A percentile compares a stretch with the other conserved stretches of the same genome.
phyloP scores from a whole-genome alignment of 768 basidiomycete species.

The Phlebiopsis flavidoalba region DNA sequence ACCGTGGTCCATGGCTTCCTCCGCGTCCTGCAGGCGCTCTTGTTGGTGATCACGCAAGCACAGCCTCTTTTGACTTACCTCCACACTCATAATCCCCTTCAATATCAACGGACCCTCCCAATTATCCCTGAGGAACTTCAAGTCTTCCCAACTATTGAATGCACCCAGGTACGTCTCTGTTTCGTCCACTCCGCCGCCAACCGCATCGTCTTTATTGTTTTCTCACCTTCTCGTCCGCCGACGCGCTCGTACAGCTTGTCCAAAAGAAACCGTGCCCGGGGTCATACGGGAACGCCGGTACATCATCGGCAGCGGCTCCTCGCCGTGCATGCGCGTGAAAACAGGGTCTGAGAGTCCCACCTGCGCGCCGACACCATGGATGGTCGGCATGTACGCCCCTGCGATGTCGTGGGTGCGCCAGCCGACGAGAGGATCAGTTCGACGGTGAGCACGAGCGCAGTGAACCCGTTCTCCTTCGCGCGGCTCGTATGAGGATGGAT shows the following conservation, averaged over 20 bases:
- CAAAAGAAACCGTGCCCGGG: conserved; percentile 37
- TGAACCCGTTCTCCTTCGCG: conserved; percentile 62
- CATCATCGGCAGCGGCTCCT: conserved; percentile 39
- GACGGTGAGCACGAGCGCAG: conserved; percentile 70
- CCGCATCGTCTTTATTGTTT: conserved; percentile 32
- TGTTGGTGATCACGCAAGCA: background rate
- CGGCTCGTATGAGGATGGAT: conserved; percentile 61
- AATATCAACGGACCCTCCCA: conserved; percentile 77
- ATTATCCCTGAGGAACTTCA: conserved; percentile 60
- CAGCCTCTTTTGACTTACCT: conserved; percentile 33
- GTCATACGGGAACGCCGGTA: conserved; percentile 55
- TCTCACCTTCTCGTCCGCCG: conserved; percentile 43
- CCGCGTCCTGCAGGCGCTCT: conserved; percentile 45
- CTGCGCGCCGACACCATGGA: conserved; percentile 59
- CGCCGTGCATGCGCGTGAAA: conserved; percentile 59
- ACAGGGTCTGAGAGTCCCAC: conserved; percentile 71
- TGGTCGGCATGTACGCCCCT: conserved; percentile 59
- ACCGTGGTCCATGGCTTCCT: conserved; percentile 58
- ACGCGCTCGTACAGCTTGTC: conserved; percentile 36
- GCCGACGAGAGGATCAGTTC: conserved; percentile 68
- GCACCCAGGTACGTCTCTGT: conserved; percentile 59
- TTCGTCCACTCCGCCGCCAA: conserved; percentile 61
- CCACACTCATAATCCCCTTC: conserved; percentile 69
- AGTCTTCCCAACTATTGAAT: conserved; percentile 67
- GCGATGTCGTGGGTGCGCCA: conserved; percentile 77